These are phyloP conservation scores for Ogataea polymorpha DNA, from an alignment of 805 yeast species.

Conservation along the genomic window DNA sequence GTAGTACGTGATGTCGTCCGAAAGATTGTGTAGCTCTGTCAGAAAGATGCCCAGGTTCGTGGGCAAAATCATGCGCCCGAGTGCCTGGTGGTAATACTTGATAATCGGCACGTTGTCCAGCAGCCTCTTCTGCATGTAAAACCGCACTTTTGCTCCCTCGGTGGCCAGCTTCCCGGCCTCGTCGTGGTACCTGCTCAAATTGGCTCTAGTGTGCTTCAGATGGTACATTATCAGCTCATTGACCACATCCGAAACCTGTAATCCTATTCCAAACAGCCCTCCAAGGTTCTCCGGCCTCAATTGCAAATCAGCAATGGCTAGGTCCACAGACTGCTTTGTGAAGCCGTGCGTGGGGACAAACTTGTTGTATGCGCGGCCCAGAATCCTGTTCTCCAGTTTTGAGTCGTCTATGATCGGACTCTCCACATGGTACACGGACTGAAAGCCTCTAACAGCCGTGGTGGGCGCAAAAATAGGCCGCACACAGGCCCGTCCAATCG, in stretches of 20 bases:
- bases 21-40: conserved; percentile 66
- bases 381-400: conserved; percentile 39
- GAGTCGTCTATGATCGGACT: conserved; percentile 31
- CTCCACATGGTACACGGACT: conserved; percentile 37
- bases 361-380: conserved; percentile 29
- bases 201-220: conserved; percentile 42
- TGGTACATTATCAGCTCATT: conserved; percentile 45
- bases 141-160: conserved; percentile 26
- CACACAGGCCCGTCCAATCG: not conserved
- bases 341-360: conserved; percentile 48
- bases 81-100: conserved; percentile 44
- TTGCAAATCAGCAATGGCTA: conserved; percentile 42
- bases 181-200: conserved; percentile 31
- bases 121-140: conserved; percentile 45
- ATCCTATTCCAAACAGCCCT: conserved; percentile 37
- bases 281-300: conserved; percentile 40
- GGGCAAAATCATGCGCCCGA: conserved; percentile 65
- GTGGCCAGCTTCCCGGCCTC: conserved; percentile 16
- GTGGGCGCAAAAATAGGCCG: not conserved
- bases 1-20: conserved; percentile 79
- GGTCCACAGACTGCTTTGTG: conserved; percentile 36
- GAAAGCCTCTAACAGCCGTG: conserved; percentile 32
- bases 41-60: conserved; percentile 54
- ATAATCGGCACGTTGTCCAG: conserved; percentile 47
- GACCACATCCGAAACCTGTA: conserved; percentile 29